Evolutionary conservation across 1,284 basidiomycete genomes (phyloP).

Genomic region (Coniferiporia sulphurascens): DNA sequence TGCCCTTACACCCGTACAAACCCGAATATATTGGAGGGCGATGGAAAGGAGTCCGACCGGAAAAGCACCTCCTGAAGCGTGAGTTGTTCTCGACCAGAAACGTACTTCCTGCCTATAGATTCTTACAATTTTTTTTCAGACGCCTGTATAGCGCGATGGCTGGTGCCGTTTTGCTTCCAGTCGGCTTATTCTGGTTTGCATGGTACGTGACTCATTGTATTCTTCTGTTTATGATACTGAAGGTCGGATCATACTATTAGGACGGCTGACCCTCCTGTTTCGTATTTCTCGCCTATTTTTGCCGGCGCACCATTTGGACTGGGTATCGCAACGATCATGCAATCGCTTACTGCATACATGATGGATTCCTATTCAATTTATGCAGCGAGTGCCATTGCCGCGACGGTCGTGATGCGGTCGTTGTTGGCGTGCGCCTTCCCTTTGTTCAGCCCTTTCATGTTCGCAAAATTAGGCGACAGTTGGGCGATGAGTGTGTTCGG

Average conservation of each 20-base stretch:
- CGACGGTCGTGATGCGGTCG: constrained; percentile 64
- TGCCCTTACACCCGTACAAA: constrained; percentile 48
- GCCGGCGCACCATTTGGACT: constrained; percentile 61
- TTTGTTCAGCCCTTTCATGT: constrained; percentile 55
- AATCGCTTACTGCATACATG: constrained; percentile 55
- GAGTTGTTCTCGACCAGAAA: constrained; percentile 23
- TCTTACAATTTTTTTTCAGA: constrained; percentile 30
- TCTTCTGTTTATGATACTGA: constrained; percentile 1
- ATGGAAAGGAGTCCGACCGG: constrained; percentile 47
- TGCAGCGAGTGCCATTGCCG: constrained; percentile 63
- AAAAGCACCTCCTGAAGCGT: constrained; percentile 58
- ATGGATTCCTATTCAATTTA: constrained; percentile 62
- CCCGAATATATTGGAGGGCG: constrained; percentile 49
- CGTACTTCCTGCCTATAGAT: neutral
- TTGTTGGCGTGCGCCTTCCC: constrained; percentile 62
- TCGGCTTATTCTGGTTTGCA: constrained; percentile 63
- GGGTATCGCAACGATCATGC: constrained; percentile 56
- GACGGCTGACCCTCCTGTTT: constrained; percentile 53
- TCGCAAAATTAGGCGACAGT: constrained; percentile 51
- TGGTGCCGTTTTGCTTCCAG: constrained; percentile 49
- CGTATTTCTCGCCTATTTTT: constrained; percentile 60
- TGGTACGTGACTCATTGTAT: constrained; percentile 27
- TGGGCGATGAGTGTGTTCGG: constrained; percentile 67
- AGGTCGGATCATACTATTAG: constrained; percentile 29
- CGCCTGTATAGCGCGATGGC: constrained; percentile 55